Evolutionary conservation across 2,329 filamentous ascomycete species (phyloP).

Genomic region (Fusarium algeriense): DNA sequence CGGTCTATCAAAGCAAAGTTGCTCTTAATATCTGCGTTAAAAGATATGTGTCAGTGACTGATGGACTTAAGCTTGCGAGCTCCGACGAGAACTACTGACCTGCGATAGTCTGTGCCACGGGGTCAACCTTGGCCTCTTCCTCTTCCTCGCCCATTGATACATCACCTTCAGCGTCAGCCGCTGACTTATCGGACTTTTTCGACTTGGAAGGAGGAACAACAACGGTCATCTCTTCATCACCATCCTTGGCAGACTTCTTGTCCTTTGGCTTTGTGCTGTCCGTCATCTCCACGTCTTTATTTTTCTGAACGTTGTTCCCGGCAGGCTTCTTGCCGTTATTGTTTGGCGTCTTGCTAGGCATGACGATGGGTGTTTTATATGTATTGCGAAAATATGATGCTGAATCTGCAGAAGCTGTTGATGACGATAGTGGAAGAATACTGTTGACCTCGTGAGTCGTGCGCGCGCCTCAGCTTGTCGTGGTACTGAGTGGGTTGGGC

Average conservation of each 20-base stretch:
- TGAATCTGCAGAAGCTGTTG: constrained; percentile 31
- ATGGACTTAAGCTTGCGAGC: neutral
- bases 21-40: constrained; percentile 84
- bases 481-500: constrained; percentile 23
- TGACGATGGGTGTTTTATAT: constrained; percentile 52
- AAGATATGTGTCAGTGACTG: constrained; percentile 37
- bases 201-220: constrained; percentile 80
- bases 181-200: constrained; percentile 67
- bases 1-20: constrained; percentile 93
- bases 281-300: constrained; percentile 76
- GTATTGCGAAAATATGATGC: constrained; percentile 14
- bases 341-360: constrained; percentile 81
- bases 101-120: constrained; percentile 69
- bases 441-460: constrained; percentile 38
- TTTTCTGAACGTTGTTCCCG: constrained; percentile 75
- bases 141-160: constrained; percentile 75
- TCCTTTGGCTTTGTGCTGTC: constrained; percentile 75
- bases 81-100: constrained; percentile 58
- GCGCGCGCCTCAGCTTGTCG: constrained; percentile 46
- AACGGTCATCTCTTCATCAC: constrained; percentile 84
- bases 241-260: constrained; percentile 74
- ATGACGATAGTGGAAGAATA: constrained; percentile 36
- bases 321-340: constrained; percentile 77
- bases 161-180: constrained; percentile 75
- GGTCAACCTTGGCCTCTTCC: constrained; percentile 69